phyloP scores from a whole-genome alignment of 2,329 filamentous ascomycete species.

The Aureobasidium sp. region DNA sequence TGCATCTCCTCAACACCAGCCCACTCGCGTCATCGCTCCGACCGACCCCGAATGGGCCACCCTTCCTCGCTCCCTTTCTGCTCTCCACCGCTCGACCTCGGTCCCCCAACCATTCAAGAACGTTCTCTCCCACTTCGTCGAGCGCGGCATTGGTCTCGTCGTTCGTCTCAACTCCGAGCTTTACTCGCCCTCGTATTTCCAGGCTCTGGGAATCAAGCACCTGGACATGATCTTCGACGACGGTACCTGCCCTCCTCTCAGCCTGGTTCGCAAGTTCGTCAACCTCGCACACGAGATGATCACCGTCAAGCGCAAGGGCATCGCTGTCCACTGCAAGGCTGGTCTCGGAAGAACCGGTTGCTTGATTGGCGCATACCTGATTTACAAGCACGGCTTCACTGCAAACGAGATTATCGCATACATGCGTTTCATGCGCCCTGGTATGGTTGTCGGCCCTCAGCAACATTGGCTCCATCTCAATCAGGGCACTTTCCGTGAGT shows the following conservation, averaged over 20 bases:
- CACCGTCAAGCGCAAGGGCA: constrained; percentile 78
- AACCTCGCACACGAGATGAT: constrained; percentile 92
- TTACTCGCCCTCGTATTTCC: constrained; percentile 96
- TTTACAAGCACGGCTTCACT: constrained; percentile 94
- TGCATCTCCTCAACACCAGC: constrained; percentile 81
- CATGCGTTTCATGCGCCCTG: constrained; percentile 96
- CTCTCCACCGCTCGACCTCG: constrained; percentile 55
- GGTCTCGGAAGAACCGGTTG: constrained; percentile 92
- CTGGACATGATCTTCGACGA: constrained; percentile 99
- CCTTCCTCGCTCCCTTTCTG: constrained; percentile 66
- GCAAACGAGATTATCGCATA: constrained; percentile 94
- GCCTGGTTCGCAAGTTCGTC: constrained; percentile 89
- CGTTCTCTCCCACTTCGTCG: constrained; percentile 78
- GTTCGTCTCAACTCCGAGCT: constrained; percentile 92
- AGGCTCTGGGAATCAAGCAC: constrained; percentile 86
- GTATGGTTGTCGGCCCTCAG: constrained; percentile 97
- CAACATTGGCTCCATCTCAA: constrained; percentile 99
- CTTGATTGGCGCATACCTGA: constrained; percentile 92
- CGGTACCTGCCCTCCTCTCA: constrained; percentile 83
- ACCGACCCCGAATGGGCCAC: constrained; percentile 64
- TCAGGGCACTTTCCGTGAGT: constrained; percentile 94
- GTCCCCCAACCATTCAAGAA: constrained; percentile 91
- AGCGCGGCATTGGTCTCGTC: constrained; percentile 83
- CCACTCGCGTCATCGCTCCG: constrained; percentile 61
- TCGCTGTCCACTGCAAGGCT: constrained; percentile 97